Base-by-base conservation (phyloP, 352 stramenopile species). In the Phytopythium oedochilum region DNA sequence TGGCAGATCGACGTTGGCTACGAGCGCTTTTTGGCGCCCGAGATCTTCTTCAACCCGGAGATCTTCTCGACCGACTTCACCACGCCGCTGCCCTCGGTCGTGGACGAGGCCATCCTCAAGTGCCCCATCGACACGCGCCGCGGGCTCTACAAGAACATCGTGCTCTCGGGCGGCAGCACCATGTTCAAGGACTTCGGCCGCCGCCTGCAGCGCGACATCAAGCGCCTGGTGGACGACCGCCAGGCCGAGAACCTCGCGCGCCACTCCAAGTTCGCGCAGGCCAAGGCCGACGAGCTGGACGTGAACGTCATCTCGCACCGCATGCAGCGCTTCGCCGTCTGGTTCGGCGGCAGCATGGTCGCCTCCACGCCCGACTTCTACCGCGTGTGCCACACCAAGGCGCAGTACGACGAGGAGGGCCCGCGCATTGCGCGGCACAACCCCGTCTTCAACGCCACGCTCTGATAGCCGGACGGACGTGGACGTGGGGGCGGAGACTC, bases 41-140 rank as follows among this genome's bases (percentile, higher is more conserved):
- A 98, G 70, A 96, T 98, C 57, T 98, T 98, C 66, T 98, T 98
- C 66, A 98, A 97, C 67, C 95, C 95, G 6, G 94, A 98, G 70
- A 98, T 98, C 57, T 97, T 98, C 66, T 96, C 80, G 44, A 94
- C 83, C 20, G 88, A 98, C 53, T 98, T 97, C 61, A 92, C 86
- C 42, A 97, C 77, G 25, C 90, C 92, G 40, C 74, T 98, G 56
- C 92, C 94, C 18, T 89, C 96, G 29, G 88, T 98, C 26, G 94
- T 98, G 43, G 95, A 98, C 63, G 76, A 98, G 59, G 84, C 87
- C 6, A 98, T 98, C 57, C 73, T 98, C 53, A 96, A 96, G 64
- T 98, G 92, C 53, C 94, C 94, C 10, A 98, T 98, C 68, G 95
- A 98, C 70, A 97, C 89, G 40, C 80, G 94, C 1, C 78, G 94